Conservation (phyloP, 2,329 filamentous ascomycete species). For the Botryotinia calthae region DNA sequence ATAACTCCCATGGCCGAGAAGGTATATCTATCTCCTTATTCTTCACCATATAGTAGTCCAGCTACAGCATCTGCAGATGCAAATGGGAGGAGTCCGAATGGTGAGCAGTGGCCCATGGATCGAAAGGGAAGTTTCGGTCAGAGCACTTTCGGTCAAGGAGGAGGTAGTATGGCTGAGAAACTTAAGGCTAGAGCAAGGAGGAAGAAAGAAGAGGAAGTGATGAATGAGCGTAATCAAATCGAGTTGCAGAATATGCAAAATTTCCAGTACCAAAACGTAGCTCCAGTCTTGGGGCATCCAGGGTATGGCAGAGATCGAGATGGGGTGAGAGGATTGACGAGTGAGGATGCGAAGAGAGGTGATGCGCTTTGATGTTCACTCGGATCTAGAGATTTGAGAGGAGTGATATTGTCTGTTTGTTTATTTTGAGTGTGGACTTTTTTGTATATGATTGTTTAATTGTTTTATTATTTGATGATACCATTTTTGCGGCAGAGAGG, state of each 20-base stretch:
- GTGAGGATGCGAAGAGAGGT: conserved; percentile 31
- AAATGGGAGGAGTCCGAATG: conserved; percentile 14
- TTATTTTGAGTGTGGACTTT: not conserved
- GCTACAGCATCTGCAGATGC: conserved; percentile 37
- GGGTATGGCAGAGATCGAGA: conserved; percentile 28
- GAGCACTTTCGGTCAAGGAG: conserved; percentile 20
- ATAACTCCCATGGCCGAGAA: conserved; percentile 41
- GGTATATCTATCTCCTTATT: conserved; percentile 59
- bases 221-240: conserved; percentile 25
- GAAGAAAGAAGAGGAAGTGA: conserved; percentile 26
- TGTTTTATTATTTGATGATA: not conserved
- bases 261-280: conserved; percentile 32
- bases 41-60: conserved; percentile 58
- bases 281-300: conserved; percentile 34
- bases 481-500: not conserved
- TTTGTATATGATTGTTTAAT: not conserved
- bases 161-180: conserved; percentile 18
- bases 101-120: conserved; percentile 28
- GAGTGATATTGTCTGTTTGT: not conserved
- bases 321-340: conserved; percentile 16
- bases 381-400: too few species aligned
- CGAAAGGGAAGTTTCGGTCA: conserved; percentile 27
- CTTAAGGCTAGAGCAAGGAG: conserved; percentile 20
- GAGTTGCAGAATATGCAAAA: conserved; percentile 30
- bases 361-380: conserved; percentile 22